Evolutionary conservation across 192 early-diverging fungal species (phyloP).

Genomic region (Fimicolochytrium jonesii): DNA sequence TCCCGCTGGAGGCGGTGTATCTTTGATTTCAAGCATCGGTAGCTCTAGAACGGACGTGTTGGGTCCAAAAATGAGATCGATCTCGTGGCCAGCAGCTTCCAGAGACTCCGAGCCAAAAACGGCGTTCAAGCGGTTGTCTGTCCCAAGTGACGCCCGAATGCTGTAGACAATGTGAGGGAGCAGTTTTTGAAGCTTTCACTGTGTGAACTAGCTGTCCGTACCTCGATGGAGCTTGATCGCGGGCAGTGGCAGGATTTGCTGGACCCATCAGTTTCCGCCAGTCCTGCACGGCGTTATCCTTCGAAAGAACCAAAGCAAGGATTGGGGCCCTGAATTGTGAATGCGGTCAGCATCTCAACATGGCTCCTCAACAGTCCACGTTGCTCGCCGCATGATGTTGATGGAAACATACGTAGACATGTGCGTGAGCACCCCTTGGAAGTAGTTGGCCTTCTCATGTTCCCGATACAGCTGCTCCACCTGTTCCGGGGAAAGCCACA

Average conservation of each 20-base stretch:
- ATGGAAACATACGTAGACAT: constrained; percentile 42
- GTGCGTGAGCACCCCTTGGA: constrained; percentile 39
- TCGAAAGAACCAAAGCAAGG: constrained; percentile 43
- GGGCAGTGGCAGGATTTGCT: constrained; percentile 40
- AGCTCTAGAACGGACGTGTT: constrained; percentile 24
- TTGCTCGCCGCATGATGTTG: too few relatives aligned
- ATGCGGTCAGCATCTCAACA: not conserved
- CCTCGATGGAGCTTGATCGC: constrained; percentile 45
- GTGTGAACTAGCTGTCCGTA: too few relatives aligned
- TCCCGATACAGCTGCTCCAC: constrained; percentile 53
- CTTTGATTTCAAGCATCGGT: not conserved
- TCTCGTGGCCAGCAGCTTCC: constrained; percentile 38
- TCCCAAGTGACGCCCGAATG: constrained; percentile 50
- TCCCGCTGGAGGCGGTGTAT: not conserved
- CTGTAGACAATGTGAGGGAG: constrained; percentile 30
- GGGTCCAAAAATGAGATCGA: constrained; percentile 38
- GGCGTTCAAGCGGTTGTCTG: constrained; percentile 52
- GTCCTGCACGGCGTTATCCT: constrained; percentile 42
- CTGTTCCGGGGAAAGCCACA: constrained; percentile 46
- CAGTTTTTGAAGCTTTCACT: too few relatives aligned
- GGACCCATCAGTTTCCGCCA: constrained; percentile 59
- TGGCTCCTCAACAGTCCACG: not conserved
- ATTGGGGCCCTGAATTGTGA: constrained; percentile 38
- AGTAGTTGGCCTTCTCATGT: constrained; percentile 46
- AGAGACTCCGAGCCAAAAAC: constrained; percentile 49